These are phyloP conservation scores for Scheffersomyces titani DNA, from an alignment of 1,139 yeast genomes.

Conservation along the genomic window DNA sequence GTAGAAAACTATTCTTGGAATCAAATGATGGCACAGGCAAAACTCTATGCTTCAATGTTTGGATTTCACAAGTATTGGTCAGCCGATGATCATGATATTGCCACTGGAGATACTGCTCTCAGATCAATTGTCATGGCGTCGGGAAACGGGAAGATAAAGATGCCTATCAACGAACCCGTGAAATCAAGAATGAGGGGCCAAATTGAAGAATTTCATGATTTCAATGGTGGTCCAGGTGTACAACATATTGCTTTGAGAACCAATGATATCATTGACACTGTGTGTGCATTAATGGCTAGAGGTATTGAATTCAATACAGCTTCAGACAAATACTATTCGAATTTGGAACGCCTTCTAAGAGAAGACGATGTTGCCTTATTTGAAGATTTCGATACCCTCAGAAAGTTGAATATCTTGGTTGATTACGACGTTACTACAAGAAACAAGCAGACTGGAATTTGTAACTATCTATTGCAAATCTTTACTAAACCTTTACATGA, in stretches of 20 bases:
- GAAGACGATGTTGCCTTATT: constrained; percentile 34
- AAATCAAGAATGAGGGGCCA: constrained; percentile 66
- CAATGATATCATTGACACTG: constrained; percentile 57
- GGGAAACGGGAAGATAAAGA: constrained; percentile 62
- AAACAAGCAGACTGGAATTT: constrained; percentile 23
- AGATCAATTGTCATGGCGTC: constrained; percentile 78
- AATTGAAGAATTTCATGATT: constrained; percentile 79
- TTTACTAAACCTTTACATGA: constrained; percentile 77
- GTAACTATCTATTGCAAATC: constrained; percentile 73
- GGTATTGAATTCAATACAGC: constrained; percentile 74
- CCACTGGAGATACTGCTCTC: constrained; percentile 67
- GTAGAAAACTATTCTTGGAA: constrained; percentile 80
- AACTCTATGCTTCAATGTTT: constrained; percentile 58
- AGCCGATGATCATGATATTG: constrained; percentile 74
- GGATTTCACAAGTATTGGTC: constrained; percentile 85
- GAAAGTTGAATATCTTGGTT: constrained; percentile 56
- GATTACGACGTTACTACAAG: constrained; percentile 64
- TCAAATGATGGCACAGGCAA: constrained; percentile 59
- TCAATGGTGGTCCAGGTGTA: constrained; percentile 76
- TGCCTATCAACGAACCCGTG: constrained; percentile 88
- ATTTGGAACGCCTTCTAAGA: constrained; percentile 44
- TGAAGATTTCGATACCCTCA: constrained; percentile 49
- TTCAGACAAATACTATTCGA: constrained; percentile 55
- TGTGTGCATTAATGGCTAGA: constrained; percentile 50
- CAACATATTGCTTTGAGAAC: constrained; percentile 79